These are phyloP conservation scores for Aspergillus sp. DNA, from an alignment of 2,329 filamentous ascomycete genomes.

Conservation along the genomic window DNA sequence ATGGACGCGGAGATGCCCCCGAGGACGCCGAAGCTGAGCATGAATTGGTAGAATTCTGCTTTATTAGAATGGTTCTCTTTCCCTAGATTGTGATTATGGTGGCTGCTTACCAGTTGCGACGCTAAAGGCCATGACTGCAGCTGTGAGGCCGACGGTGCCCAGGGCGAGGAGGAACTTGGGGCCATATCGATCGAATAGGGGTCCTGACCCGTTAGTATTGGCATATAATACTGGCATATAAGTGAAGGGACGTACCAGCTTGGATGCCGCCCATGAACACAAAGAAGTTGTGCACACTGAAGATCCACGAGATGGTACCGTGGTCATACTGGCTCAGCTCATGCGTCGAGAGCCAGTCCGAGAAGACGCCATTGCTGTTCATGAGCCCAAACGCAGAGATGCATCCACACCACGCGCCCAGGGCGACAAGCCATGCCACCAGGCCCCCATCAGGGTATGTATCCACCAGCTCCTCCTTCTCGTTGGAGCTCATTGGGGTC, in stretches of 20 bases:
- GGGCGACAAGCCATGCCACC: constrained; percentile 42
- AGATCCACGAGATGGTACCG: too few species aligned
- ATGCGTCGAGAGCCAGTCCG: too few species aligned
- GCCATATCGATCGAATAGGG: background rate
- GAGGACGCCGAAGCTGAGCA: constrained; percentile 41
- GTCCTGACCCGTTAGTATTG: background rate
- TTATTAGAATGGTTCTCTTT: too few species aligned
- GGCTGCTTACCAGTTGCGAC: background rate
- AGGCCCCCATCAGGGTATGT: constrained; percentile 22
- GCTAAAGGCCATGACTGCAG: background rate
- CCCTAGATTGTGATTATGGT: too few species aligned
- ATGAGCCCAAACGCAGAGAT: constrained; percentile 36
- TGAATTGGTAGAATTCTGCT: constrained; percentile 44
- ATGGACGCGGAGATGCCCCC: constrained; percentile 41
- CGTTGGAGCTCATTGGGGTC: too few species aligned
- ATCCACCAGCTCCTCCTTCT: too few species aligned
- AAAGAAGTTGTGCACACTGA: too few species aligned
- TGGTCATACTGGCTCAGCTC: too few species aligned
- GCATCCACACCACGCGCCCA: constrained; percentile 36
- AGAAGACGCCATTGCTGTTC: constrained; percentile 30
- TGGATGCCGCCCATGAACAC: too few species aligned
- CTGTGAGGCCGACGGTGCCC: background rate
- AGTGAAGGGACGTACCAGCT: too few species aligned
- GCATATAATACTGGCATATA: too few species aligned
- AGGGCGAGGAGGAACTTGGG: background rate